Percentiles rank a stretch among this genome's conserved stretches.
Evolutionary conservation across 2,329 filamentous ascomycete genomes (phyloP).

Genomic region (Colletotrichum cuscutae): DNA sequence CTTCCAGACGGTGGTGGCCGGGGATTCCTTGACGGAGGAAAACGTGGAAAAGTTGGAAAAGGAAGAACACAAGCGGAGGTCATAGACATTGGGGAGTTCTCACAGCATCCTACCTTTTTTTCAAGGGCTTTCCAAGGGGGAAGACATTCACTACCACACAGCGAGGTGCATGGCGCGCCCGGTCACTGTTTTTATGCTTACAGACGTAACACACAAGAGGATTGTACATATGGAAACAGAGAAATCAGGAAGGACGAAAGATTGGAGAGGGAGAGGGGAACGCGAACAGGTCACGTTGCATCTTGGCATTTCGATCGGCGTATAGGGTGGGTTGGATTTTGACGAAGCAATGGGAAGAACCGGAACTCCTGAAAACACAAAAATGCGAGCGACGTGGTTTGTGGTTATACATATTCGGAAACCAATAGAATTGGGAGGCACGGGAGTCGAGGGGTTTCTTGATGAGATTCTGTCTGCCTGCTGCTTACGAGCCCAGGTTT

Average conservation of each 20-base stretch:
- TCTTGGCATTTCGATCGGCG: slow-evolving; percentile 36
- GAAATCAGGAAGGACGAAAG: background rate
- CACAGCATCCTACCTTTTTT: background rate
- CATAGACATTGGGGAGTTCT: background rate
- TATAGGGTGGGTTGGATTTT: background rate
- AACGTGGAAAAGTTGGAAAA: slow-evolving; percentile 61
- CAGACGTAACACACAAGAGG: background rate
- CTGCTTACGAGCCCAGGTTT: slow-evolving; percentile 14
- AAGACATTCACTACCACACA: background rate
- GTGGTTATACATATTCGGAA: background rate
- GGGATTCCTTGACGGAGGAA: slow-evolving; percentile 62
- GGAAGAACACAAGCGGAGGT: slow-evolving; percentile 40
- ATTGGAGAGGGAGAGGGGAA: background rate
- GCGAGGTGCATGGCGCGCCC: slow-evolving; percentile 11
- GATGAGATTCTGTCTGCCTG: slow-evolving; percentile 18
- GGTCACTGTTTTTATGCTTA: background rate
- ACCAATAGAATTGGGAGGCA: slow-evolving; percentile 9
- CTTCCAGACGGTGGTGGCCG: slow-evolving; percentile 46
- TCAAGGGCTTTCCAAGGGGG: background rate
- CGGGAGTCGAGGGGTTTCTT: background rate
- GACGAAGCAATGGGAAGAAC: background rate
- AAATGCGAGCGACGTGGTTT: background rate
- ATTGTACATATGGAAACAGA: slow-evolving; percentile 14
- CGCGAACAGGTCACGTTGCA: slow-evolving; percentile 34
- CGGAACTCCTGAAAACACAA: background rate